Evolutionary conservation across 2,329 filamentous ascomycete species (phyloP).

Genomic region (Pseudogymnoascus sp.): DNA sequence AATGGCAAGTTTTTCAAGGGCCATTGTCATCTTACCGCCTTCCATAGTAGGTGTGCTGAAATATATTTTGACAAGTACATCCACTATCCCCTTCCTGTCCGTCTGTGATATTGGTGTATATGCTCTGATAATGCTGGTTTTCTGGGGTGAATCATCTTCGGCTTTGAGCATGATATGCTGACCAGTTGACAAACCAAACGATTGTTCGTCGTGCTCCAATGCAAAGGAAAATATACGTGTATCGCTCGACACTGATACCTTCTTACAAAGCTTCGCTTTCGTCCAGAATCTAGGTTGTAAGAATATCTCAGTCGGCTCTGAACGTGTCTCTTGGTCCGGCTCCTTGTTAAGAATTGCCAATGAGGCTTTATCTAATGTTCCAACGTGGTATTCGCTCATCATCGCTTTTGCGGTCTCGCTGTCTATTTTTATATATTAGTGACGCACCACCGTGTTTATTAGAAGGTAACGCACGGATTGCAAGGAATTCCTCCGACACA

Average conservation of each 20-base stretch:
- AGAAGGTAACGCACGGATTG: conserved; percentile 62
- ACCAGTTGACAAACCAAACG: conserved; percentile 68
- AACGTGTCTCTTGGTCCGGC: conserved; percentile 29
- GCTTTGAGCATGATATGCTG: conserved; percentile 83
- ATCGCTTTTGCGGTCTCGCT: conserved; percentile 86
- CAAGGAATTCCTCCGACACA: conserved; percentile 79
- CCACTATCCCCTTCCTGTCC: conserved; percentile 51
- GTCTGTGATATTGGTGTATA: conserved; percentile 76
- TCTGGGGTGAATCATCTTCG: conserved; percentile 51
- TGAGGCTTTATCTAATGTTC: conserved; percentile 57
- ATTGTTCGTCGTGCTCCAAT: conserved; percentile 62
- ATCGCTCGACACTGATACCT: conserved; percentile 64
- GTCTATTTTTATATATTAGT: conserved; percentile 44
- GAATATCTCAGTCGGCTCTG: conserved; percentile 47
- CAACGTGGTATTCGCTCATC: conserved; percentile 81
- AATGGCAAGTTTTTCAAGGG: conserved; percentile 62
- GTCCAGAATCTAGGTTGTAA: conserved; percentile 64
- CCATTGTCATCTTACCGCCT: conserved; percentile 76
- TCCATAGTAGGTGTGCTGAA: conserved; percentile 44
- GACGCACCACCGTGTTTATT: neutral
- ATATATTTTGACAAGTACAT: conserved; percentile 80
- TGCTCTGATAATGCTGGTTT: conserved; percentile 68
- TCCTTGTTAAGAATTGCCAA: conserved; percentile 41
- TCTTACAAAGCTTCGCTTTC: conserved; percentile 60
- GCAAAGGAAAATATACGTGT: conserved; percentile 74